Evolutionary conservation across 768 basidiomycete species (phyloP).

Genomic region (Boletus tomentosulus): DNA sequence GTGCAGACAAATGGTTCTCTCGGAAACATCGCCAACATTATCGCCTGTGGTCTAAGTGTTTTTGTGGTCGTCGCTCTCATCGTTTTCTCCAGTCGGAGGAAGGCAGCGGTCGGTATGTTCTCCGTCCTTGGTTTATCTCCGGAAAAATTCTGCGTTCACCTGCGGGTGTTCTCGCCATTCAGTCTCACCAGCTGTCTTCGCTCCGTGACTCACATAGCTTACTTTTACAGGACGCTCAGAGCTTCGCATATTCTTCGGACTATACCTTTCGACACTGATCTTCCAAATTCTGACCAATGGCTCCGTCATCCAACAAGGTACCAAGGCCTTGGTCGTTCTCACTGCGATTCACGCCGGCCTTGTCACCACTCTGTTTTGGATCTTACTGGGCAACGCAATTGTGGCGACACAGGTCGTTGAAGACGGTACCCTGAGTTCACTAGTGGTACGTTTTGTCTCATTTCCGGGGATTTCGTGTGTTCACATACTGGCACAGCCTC

Average conservation of each 20-base stretch:
- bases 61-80: slow-evolving; percentile 57
- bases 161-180: not conserved
- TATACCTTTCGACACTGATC: slow-evolving; percentile 70
- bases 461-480: not conserved
- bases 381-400: slow-evolving; percentile 68
- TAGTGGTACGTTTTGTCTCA: slow-evolving; percentile 47
- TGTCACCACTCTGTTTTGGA: slow-evolving; percentile 77
- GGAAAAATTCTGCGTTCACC: not conserved
- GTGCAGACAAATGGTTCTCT: slow-evolving; percentile 55
- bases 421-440: slow-evolving; percentile 73
- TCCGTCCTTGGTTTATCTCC: not conserved
- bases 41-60: slow-evolving; percentile 73
- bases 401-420: slow-evolving; percentile 90
- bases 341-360: slow-evolving; percentile 77
- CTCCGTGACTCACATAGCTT: slow-evolving; percentile 2
- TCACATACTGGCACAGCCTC: slow-evolving; percentile 45
- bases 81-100: slow-evolving; percentile 54
- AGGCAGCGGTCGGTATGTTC: slow-evolving; percentile 81
- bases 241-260: slow-evolving; percentile 56
- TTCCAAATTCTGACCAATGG: slow-evolving; percentile 82
- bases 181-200: not conserved
- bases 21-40: slow-evolving; percentile 84
- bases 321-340: slow-evolving; percentile 61
- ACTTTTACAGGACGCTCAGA: slow-evolving; percentile 57
- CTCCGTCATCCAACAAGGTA: slow-evolving; percentile 74